These are phyloP conservation scores for Symbiodinium pilosum DNA, from an alignment of 73 alveolate genomes.

Conservation along the genomic window DNA sequence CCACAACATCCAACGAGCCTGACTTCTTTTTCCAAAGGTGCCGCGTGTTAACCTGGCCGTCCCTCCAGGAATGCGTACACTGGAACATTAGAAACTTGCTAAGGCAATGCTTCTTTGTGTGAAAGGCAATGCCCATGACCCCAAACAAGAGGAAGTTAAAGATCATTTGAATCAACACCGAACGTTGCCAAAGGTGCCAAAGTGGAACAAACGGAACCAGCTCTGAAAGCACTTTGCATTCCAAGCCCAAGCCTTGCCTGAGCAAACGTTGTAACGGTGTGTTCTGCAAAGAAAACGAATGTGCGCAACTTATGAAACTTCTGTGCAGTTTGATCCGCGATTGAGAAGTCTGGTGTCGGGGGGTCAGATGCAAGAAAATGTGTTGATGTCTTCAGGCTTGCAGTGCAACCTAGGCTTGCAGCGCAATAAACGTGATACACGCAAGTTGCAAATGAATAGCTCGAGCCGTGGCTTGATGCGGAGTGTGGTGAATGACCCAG, in stretches of 20 bases:
- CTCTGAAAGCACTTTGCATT: background rate
- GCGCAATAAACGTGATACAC: background rate
- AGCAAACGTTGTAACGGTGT: background rate
- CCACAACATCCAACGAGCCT: background rate
- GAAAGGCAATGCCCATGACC: background rate
- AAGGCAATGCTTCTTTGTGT: background rate
- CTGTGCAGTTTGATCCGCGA: background rate
- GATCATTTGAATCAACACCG: background rate
- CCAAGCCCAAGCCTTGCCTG: background rate
- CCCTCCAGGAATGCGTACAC: background rate
- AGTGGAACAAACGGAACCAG: background rate
- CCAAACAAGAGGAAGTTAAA: background rate
- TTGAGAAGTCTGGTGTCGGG: background rate
- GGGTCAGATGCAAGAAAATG: background rate
- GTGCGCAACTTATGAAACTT: background rate
- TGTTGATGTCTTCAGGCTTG: background rate
- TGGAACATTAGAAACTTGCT: background rate
- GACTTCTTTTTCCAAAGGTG: background rate
- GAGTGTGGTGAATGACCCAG: background rate
- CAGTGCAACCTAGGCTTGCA: background rate
- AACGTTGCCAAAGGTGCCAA: background rate
- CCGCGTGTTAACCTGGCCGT: background rate
- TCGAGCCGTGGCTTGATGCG: conserved; percentile 7
- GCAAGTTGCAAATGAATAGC: background rate
- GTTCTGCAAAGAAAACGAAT: background rate